Conservation (phyloP, 768 basidiomycete genomes). For the Strobilomyces confusus region DNA sequence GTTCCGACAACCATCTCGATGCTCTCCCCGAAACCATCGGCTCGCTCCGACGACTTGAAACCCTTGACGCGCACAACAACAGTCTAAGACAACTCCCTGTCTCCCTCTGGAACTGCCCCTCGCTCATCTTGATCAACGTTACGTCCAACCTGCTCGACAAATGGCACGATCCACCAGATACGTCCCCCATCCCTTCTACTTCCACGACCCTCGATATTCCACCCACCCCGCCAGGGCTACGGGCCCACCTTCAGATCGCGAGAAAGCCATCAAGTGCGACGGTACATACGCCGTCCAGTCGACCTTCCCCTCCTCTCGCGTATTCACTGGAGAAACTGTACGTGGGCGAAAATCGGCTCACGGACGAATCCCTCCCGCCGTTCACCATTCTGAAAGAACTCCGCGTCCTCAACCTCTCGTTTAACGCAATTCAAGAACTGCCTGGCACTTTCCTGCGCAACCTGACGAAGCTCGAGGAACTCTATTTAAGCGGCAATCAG, state of each 20-base stretch:
- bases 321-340: slow-evolving; percentile 73
- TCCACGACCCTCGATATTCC: slow-evolving; percentile 25
- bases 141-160: slow-evolving; percentile 80
- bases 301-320: slow-evolving; percentile 54
- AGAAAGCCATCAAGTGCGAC: slow-evolving; percentile 35
- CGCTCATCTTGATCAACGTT: slow-evolving; percentile 70
- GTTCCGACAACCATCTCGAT: slow-evolving; percentile 87
- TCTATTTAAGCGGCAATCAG: slow-evolving; percentile 96
- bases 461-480: slow-evolving; percentile 67
- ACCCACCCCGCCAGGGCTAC: slow-evolving; percentile 5
- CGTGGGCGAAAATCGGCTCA: slow-evolving; percentile 85
- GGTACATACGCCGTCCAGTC: slow-evolving; percentile 27
- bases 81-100: slow-evolving; percentile 72
- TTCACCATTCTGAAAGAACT: slow-evolving; percentile 76
- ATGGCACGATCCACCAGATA: slow-evolving; percentile 62
- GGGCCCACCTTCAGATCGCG: slow-evolving; percentile 21
- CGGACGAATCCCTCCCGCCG: slow-evolving; percentile 72
- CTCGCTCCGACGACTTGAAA: slow-evolving; percentile 64
- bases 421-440: slow-evolving; percentile 91
- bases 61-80: slow-evolving; percentile 89
- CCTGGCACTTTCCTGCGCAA: slow-evolving; percentile 74
- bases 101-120: slow-evolving; percentile 80
- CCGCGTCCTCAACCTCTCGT: slow-evolving; percentile 82
- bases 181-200: slow-evolving; percentile 24
- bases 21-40: slow-evolving; percentile 75